Conservation (phyloP, 1,139 yeast genomes). For the Saccharomyces hybrid region DNA sequence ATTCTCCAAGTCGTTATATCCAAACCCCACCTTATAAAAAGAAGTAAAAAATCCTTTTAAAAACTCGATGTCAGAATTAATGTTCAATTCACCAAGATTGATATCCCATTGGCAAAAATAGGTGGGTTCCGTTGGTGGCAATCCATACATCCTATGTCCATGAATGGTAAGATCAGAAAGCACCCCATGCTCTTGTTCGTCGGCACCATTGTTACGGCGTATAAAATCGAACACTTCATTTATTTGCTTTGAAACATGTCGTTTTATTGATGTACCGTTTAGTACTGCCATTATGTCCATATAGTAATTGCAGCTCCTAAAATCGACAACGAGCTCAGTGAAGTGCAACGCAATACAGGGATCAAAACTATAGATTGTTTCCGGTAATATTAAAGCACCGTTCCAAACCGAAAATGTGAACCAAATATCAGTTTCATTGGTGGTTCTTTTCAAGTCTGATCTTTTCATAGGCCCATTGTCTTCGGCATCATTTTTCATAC, state of each 20-base stretch:
- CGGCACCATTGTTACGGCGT: conserved; percentile 12
- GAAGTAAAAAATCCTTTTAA: conserved; percentile 42
- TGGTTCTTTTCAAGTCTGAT: conserved; percentile 40
- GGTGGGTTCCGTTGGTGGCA: conserved; percentile 83
- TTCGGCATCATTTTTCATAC: conserved; percentile 3
- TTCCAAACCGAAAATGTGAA: conserved; percentile 61
- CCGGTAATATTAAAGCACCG: conserved; percentile 69
- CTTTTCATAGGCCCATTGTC: conserved; percentile 15
- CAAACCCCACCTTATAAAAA: conserved; percentile 45
- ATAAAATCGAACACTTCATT: conserved; percentile 43
- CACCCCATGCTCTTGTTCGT: conserved; percentile 33
- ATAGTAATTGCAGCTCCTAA: conserved; percentile 82
- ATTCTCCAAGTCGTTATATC: conserved; percentile 70
- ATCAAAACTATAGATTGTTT: conserved; percentile 56
- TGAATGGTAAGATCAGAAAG: conserved; percentile 45
- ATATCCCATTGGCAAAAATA: conserved; percentile 89
- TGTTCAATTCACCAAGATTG: conserved; percentile 49
- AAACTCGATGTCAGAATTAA: conserved; percentile 48
- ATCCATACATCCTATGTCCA: conserved; percentile 87
- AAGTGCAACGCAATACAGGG: conserved; percentile 60
- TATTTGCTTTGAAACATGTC: conserved; percentile 41
- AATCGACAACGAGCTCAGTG: conserved; percentile 63
- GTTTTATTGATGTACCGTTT: conserved; percentile 15
- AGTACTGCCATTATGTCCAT: conserved; percentile 64
- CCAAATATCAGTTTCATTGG: conserved; percentile 71